Evolutionary conservation across 2,329 filamentous ascomycete genomes (phyloP).

Genomic region (Ophiostoma angusticollis): DNA sequence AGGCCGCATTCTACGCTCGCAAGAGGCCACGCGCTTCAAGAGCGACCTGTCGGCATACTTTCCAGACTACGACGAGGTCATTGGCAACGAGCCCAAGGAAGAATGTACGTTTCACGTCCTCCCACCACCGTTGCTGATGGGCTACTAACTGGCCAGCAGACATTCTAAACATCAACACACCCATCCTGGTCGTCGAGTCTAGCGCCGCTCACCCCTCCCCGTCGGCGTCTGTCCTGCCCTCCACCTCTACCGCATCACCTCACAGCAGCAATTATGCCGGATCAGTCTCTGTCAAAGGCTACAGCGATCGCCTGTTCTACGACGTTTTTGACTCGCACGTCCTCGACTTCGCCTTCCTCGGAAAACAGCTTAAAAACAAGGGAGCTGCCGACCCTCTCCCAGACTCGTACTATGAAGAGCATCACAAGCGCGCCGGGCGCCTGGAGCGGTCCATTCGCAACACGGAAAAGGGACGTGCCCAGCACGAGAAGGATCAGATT

Average conservation of each 20-base stretch:
- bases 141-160: conserved; percentile 40
- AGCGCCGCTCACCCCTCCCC: conserved; percentile 19
- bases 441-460: conserved; percentile 51
- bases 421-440: conserved; percentile 46
- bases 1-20: conserved; percentile 69
- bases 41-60: conserved; percentile 88
- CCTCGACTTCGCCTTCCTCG: conserved; percentile 43
- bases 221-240: conserved; percentile 12
- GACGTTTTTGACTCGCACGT: conserved; percentile 43
- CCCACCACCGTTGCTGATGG: not conserved
- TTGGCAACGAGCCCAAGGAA: conserved; percentile 72
- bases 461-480: conserved; percentile 49
- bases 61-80: conserved; percentile 84
- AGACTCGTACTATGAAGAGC: conserved; percentile 38
- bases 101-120: conserved; percentile 46
- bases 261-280: conserved; percentile 9
- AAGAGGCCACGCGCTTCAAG: conserved; percentile 75
- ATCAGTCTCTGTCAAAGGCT: conserved; percentile 34
- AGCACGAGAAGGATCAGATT: conserved; percentile 55
- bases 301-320: conserved; percentile 42
- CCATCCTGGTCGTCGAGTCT: conserved; percentile 56
- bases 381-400: conserved; percentile 40
- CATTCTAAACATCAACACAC: conserved; percentile 57
- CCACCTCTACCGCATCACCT: conserved; percentile 10
- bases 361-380: conserved; percentile 31